Evolutionary conservation across 1,284 basidiomycete species (phyloP).

Genomic region (Pseudozyma sp.): DNA sequence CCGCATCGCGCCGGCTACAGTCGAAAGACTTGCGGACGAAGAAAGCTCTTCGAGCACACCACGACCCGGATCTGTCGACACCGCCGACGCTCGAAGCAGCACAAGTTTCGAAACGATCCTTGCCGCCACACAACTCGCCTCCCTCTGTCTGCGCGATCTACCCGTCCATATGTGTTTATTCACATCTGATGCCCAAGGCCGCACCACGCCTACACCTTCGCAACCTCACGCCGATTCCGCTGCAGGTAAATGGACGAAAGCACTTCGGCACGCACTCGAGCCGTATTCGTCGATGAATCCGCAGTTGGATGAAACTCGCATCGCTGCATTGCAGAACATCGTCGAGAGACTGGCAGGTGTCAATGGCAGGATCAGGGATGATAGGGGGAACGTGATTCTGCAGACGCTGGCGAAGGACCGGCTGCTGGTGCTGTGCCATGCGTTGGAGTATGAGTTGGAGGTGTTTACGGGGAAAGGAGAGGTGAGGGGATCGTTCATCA

Average conservation of each 20-base stretch:
- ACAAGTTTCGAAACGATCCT: slow-evolving; percentile 15
- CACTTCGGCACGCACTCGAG: slow-evolving; percentile 14
- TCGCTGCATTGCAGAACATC: slow-evolving; percentile 3
- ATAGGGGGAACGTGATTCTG: slow-evolving; percentile 23
- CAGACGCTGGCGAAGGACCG: slow-evolving; percentile 26
- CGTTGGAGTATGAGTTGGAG: slow-evolving; percentile 32
- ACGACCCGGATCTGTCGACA: neutral
- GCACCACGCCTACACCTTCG: neutral
- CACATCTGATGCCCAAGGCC: no score
- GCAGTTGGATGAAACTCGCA: slow-evolving; percentile 3
- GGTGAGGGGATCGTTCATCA: no score
- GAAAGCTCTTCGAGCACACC: neutral
- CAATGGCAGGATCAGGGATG: slow-evolving; percentile 30
- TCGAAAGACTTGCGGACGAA: neutral
- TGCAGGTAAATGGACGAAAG: slow-evolving; percentile 5
- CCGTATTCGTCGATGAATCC: slow-evolving; percentile 7
- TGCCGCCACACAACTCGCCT: slow-evolving; percentile 19
- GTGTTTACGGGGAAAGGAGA: neutral
- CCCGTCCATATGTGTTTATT: slow-evolving; percentile 30
- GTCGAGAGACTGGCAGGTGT: slow-evolving; percentile 5
- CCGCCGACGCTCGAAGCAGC: neutral
- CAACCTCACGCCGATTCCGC: neutral
- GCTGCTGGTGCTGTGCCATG: slow-evolving; percentile 8
- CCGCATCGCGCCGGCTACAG: slow-evolving; percentile 3
- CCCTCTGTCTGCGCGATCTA: slow-evolving; percentile 13